Percentiles rank a stretch among this genome's conserved stretches.
phyloP scores from a whole-genome alignment of 352 stramenopile species.

The Thalassiosira delicatula region DNA sequence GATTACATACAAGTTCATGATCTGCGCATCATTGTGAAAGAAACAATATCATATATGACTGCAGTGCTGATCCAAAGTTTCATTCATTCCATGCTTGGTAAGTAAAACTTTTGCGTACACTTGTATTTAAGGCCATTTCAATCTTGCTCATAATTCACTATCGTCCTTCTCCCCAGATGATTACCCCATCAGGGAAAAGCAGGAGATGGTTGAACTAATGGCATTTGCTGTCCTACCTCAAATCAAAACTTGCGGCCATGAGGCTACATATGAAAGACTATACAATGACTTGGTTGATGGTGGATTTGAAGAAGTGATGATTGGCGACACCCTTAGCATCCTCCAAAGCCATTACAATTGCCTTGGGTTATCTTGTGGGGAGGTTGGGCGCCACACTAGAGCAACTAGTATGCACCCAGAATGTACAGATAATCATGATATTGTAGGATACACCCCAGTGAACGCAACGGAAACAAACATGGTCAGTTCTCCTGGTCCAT shows the following conservation, averaged over 20 bases:
- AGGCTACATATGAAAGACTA: constrained; percentile 54
- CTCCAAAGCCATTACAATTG: constrained; percentile 75
- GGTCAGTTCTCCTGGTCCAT: constrained; percentile 45
- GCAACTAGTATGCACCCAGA: constrained; percentile 34
- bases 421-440: constrained; percentile 55
- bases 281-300: constrained; percentile 58
- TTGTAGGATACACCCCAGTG: constrained; percentile 53
- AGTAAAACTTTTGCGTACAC: constrained; percentile 44
- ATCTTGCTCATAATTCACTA: constrained; percentile 57
- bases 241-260: constrained; percentile 69
- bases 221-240: constrained; percentile 73
- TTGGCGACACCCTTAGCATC: constrained; percentile 44
- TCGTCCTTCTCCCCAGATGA: constrained; percentile 52
- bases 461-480: constrained; percentile 64
- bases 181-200: constrained; percentile 43
- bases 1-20: constrained; percentile 32
- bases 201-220: constrained; percentile 78
- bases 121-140: constrained; percentile 48
- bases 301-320: constrained; percentile 40
- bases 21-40: constrained; percentile 65
- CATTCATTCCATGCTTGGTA: constrained; percentile 61
- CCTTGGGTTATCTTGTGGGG: constrained; percentile 73
- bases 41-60: constrained; percentile 67
- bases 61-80: constrained; percentile 67
- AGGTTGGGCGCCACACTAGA: constrained; percentile 59